Evolutionary conservation across 306 rosid genomes (phyloP), one percentile per base, ranked within the genome.

Genomic region (Delonix regia): DNA sequence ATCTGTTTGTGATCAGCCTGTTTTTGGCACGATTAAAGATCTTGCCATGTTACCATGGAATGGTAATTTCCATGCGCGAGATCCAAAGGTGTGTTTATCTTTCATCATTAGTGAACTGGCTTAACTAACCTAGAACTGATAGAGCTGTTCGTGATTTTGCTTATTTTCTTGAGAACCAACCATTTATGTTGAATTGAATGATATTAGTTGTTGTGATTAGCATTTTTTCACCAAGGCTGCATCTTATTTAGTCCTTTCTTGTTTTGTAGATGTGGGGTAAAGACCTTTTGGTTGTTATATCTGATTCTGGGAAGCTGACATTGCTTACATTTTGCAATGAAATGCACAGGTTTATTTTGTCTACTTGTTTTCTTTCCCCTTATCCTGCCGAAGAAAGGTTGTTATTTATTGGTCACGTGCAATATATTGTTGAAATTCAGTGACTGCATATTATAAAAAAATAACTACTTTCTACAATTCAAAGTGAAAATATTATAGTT

Each of bases 231-330:
- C 11, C 68, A 56, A n/a, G 67, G 69, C 60, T 45, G 75, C 74
- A 70, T 57, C 59, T 69, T 51, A 59, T 68, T 78, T 63, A 55
- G 49, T 47, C 19, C 9, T 9, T 27, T 76, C 28, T 64, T 67
- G 62, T 80, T 78, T 64, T 78, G 64, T 83, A 94, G 98, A 77
- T 88, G 90, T 71, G 84, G 82, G 99, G 97, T 38, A 92, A 84
- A 83, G 99, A 94, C 74, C 88, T 90, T 53, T 83, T 94, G 83
- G 87, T 89, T 75, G 99, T 92, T 68, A 73, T 91, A 71, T 94
- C 99, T 8, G 99, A 94, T 87, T 94, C 99, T 2, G 97, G 99
- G 83, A 94, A 94, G 90, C 91, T 94, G 62, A 92, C 99, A 1
- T 69, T 94, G 84, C 94, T 94, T 80, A 84, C 94, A 51, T 94